These are phyloP conservation scores for Trametopsis cervina DNA, from an alignment of 768 basidiomycete genomes.

Conservation along the genomic window DNA sequence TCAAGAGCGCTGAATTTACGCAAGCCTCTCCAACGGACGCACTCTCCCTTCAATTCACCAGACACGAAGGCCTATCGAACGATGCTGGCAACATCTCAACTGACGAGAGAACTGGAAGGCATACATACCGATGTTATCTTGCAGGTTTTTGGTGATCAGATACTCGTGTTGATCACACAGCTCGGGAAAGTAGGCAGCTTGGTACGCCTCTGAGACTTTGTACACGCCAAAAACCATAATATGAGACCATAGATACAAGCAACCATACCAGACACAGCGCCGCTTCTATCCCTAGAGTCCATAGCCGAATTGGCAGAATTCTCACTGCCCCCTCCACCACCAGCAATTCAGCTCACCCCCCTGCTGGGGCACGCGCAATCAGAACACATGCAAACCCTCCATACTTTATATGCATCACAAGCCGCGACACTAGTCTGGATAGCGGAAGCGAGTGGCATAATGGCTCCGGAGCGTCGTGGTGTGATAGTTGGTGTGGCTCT, in stretches of 20 bases:
- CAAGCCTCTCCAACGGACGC: too few species aligned
- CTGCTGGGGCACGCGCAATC: constrained; percentile 73
- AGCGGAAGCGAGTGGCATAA: constrained; percentile 32
- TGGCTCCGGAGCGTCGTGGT: constrained; percentile 42
- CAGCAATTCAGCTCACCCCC: constrained; percentile 69
- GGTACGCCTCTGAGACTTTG: constrained; percentile 34
- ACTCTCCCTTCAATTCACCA: too few species aligned
- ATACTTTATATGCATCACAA: constrained; percentile 81
- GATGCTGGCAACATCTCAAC: constrained; percentile 42
- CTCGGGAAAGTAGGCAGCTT: constrained; percentile 85
- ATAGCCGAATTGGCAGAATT: constrained; percentile 27
- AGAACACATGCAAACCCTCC: constrained; percentile 59
- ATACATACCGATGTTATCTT: constrained; percentile 66
- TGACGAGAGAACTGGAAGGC: constrained; percentile 46
- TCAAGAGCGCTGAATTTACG: too few species aligned
- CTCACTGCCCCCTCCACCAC: constrained; percentile 47
- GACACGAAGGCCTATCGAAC: too few species aligned
- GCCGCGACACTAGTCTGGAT: constrained; percentile 82
- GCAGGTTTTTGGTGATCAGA: constrained; percentile 74
- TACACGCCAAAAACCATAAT: constrained; percentile 4
- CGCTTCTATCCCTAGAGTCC: constrained; percentile 35
- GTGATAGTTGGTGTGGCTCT: constrained; percentile 77
- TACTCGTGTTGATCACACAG: constrained; percentile 85
- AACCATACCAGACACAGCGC: constrained; percentile 57
- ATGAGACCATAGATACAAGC: constrained; percentile 61